Evolutionary conservation across 441 rosid genomes (phyloP), one percentile per base, ranked within the genome.

Genomic region (Adansonia grandidieri): DNA sequence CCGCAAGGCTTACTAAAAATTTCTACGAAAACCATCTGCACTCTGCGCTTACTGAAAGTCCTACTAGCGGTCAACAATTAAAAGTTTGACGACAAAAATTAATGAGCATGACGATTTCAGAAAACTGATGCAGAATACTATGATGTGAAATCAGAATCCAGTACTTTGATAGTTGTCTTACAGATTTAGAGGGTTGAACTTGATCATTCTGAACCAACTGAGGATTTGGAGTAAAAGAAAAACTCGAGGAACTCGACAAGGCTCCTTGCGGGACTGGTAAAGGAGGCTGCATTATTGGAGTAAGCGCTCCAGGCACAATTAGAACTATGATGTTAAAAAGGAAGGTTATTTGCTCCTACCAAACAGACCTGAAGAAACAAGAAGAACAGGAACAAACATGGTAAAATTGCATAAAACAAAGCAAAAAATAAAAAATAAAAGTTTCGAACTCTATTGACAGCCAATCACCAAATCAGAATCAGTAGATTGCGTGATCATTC

Each of bases 281-380:
- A 61, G 15, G 56, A 74, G 77, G 70, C 77, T 60, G 77, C 77
- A 74, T 62, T 22, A 61, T n/a, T 15, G 68, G 9, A 8, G 57
- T 9, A 61, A 47, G 37, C 22, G 15, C 17, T 74, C 45, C 7
- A 47, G 57, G 45, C 20, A 24, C 28, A 61, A 61, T 57, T 44
- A 5, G 58, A 61, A 62, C 70, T 13, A 61, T 32, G 70, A n/a
- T 42, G 24, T 67, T 32, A 32, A 32, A 32, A 2, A 13, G 44
- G 45, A 53, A 53, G 8, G 19, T 53, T 53, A 53, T 53, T 53
- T 53, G 17, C 58, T 44, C 51, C 71, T 13, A 63, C 45, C 67
- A 63, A 63, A 63, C 20, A 48, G 2, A 51, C 74, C 74, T 51
- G 61, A 19, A 68, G 54, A 53, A 70, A 48, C 74, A 68, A 17